Conservation (phyloP, 352 stramenopile species). For the Globisporangium recalcitrans region DNA sequence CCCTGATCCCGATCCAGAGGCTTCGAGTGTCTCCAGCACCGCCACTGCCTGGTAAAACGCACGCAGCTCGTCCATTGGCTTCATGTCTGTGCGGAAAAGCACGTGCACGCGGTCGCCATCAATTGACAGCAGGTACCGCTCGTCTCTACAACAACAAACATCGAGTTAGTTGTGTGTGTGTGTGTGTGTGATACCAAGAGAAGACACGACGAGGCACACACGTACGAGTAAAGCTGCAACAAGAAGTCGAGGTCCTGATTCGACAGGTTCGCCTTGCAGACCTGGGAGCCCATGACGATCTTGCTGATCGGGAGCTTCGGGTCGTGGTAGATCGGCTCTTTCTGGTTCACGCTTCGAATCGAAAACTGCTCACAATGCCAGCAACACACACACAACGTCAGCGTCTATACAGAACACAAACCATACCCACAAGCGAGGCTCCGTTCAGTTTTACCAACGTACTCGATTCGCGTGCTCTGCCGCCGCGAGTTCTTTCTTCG, state of each 20-base stretch:
- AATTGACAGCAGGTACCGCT: slow-evolving; percentile 51
- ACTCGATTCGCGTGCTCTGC: slow-evolving; percentile 25
- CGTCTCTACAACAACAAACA: slow-evolving; percentile 32
- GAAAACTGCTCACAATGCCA: slow-evolving; percentile 28
- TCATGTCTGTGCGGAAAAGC: slow-evolving; percentile 45
- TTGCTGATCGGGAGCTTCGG: slow-evolving; percentile 37
- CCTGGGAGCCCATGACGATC: slow-evolving; percentile 58
- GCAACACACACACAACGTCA: not conserved
- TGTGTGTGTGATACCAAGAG: not conserved
- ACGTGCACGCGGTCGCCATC: slow-evolving; percentile 34
- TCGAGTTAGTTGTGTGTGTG: not conserved
- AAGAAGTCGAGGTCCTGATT: slow-evolving; percentile 38
- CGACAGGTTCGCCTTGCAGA: slow-evolving; percentile 34
- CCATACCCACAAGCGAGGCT: not conserved
- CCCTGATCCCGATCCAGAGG: not conserved
- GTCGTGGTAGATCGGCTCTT: slow-evolving; percentile 51
- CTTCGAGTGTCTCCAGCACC: slow-evolving; percentile 37
- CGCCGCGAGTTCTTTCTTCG: slow-evolving; percentile 22
- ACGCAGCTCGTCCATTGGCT: slow-evolving; percentile 58
- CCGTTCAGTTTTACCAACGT: not conserved
- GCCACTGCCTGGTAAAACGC: slow-evolving; percentile 68
- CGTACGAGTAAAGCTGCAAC: slow-evolving; percentile 48
- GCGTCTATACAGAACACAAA: too few relatives aligned
- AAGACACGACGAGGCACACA: not conserved
- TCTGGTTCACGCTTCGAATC: slow-evolving; percentile 55